A percentile compares a stretch with the other conserved stretches of the same genome.
Evolutionary conservation across 1,284 basidiomycete species (phyloP).

Genomic region (Fomitopsis pinicola): DNA sequence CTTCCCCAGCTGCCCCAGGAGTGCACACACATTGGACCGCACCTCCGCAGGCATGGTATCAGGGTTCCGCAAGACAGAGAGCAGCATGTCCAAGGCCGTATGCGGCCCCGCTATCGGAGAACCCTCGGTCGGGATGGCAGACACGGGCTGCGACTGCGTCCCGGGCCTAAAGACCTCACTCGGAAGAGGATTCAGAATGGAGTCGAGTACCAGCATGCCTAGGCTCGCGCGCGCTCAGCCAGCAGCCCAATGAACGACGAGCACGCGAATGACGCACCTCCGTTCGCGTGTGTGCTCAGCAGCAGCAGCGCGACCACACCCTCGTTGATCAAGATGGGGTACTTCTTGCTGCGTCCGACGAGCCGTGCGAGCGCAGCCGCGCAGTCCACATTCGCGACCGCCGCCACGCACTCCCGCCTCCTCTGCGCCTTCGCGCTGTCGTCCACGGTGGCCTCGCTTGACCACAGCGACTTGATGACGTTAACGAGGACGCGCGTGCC

Average conservation of each 20-base stretch:
- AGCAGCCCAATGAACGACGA: slow-evolving; percentile 1
- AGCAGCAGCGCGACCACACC: slow-evolving; percentile 82
- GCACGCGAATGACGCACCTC: slow-evolving; percentile 45
- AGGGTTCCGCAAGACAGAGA: slow-evolving; percentile 48
- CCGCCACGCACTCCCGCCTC: slow-evolving; percentile 50
- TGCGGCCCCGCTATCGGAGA: slow-evolving; percentile 38
- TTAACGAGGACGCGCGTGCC: slow-evolving; percentile 87
- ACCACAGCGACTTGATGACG: slow-evolving; percentile 69
- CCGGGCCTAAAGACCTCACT: slow-evolving; percentile 31
- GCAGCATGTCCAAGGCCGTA: slow-evolving; percentile 62
- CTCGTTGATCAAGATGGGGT: slow-evolving; percentile 87
- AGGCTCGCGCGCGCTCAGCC: slow-evolving; percentile 8
- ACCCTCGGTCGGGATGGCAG: slow-evolving; percentile 30
- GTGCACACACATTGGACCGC: slow-evolving; percentile 66
- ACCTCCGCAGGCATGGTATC: slow-evolving; percentile 62
- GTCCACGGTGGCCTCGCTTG: slow-evolving; percentile 37
- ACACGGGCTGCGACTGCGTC: slow-evolving; percentile 38
- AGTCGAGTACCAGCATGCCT: slow-evolving; percentile 61
- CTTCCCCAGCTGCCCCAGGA: slow-evolving; percentile 57
- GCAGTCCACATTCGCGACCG: slow-evolving; percentile 48
- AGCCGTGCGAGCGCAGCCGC: slow-evolving; percentile 67
- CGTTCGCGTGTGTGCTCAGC: slow-evolving; percentile 59
- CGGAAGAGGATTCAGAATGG: slow-evolving; percentile 48
- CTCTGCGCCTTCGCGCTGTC: slow-evolving; percentile 35
- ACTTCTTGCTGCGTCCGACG: slow-evolving; percentile 72